Conservation (phyloP, 192 early-diverging fungal species). For the Anaeromyces robustus region DNA sequence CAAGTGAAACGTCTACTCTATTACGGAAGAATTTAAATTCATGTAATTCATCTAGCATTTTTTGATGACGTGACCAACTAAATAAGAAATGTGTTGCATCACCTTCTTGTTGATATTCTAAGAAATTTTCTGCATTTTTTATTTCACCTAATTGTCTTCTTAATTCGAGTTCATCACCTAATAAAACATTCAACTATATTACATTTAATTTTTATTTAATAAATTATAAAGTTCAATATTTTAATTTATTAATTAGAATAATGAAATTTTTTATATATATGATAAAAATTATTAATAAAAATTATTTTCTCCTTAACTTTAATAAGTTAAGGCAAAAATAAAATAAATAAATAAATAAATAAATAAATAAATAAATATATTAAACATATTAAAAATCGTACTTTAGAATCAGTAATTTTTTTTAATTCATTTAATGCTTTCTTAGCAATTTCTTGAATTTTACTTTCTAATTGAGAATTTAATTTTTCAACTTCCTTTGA, state of each 20-base stretch:
- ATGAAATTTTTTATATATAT: too few relatives aligned
- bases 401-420: slow-evolving; percentile 23
- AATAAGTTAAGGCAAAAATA: too few relatives aligned
- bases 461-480: slow-evolving; percentile 17
- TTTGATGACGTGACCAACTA: slow-evolving; percentile 31
- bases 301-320: too few relatives aligned
- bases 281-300: too few relatives aligned
- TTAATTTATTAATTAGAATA: too few relatives aligned
- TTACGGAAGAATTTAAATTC: slow-evolving; percentile 36
- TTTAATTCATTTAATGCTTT: slow-evolving; percentile 23
- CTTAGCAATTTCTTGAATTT: slow-evolving; percentile 37
- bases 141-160: slow-evolving; percentile 34
- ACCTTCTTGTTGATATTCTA: slow-evolving; percentile 33
- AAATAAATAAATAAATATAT: too few relatives aligned
- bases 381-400: too few relatives aligned
- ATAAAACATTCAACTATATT: slow-evolving; percentile 24
- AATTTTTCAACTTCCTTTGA: slow-evolving; percentile 36
- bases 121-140: slow-evolving; percentile 33
- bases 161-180: slow-evolving; percentile 39
- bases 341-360: too few relatives aligned
- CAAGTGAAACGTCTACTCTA: slow-evolving; percentile 36
- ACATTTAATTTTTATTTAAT: too few relatives aligned
- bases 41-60: slow-evolving; percentile 25
- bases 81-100: slow-evolving; percentile 39
- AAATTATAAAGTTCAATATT: too few relatives aligned